Percentiles rank a stretch among this genome's conserved stretches.
Evolutionary conservation across 2,329 filamentous ascomycete genomes (phyloP).

Genomic region (Penicillium sp.): DNA sequence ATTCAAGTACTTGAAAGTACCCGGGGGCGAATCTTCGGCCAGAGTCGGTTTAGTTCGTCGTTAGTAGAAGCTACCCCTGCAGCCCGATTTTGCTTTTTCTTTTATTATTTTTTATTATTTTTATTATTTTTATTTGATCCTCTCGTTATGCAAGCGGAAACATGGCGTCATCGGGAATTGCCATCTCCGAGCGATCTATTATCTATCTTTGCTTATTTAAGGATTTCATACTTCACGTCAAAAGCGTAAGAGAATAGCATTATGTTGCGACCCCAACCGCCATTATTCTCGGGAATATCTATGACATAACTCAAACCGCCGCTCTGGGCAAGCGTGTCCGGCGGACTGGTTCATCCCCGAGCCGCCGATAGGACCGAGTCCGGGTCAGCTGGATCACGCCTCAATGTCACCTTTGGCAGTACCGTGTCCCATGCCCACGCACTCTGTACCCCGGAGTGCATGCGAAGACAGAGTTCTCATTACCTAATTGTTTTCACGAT

Average conservation of each 20-base stretch:
- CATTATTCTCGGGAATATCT: not conserved
- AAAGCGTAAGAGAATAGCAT: not conserved
- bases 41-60: slow-evolving; percentile 12
- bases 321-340: not conserved
- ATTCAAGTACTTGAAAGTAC: not conserved
- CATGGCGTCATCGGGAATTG: slow-evolving; percentile 10
- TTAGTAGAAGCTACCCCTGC: slow-evolving; percentile 22
- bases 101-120: slow-evolving; percentile 3
- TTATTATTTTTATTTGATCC: not conserved
- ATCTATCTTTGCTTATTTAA: not conserved
- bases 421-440: not conserved
- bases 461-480: slow-evolving; percentile 13
- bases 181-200: not conserved
- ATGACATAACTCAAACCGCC: slow-evolving; percentile 11
- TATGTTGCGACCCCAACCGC: not conserved
- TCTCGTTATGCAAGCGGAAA: slow-evolving; percentile 15
- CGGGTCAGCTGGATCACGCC: slow-evolving; percentile 9
- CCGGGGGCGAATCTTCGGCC: slow-evolving; percentile 2
- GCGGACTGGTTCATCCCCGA: not conserved
- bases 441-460: slow-evolving; percentile 19
- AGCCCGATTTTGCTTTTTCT: slow-evolving; percentile 16
- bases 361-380: slow-evolving; percentile 5
- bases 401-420: not conserved
- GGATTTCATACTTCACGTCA: too few relatives aligned
- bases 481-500: slow-evolving; percentile 17